Base-by-base conservation (phyloP, 108 stramenopile genomes). In the Heterococcus sp. region DNA sequence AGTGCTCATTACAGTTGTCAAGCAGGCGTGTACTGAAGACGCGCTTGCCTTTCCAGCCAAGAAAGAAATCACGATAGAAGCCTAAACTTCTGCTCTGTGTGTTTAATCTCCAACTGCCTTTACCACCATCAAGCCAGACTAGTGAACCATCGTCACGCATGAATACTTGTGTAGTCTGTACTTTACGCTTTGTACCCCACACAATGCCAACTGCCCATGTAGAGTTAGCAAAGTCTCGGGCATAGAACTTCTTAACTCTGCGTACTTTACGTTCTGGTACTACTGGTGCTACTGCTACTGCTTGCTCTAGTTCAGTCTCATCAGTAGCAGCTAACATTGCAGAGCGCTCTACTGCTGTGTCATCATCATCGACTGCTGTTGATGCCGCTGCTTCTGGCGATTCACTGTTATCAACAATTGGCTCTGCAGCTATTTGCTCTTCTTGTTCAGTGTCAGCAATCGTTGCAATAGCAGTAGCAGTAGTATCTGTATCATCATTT, bases 151-250 rank as follows among this genome's bases (percentile, higher is more conserved):
- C 78, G 2, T 58, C 78, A 37, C 8, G 3, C 71, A 71, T 3
- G 28, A 63, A 66, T 38, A 82, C 81, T 74, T 82, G 74, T 39
- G 81, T 82, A 1, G 37, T 74, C 68, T 82, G 29, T 14, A 72
- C 21, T 68, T 74, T 66, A 35, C 66, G 35, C n/a, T 4, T 38
- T n/a, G 36, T 33, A 39, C 37, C 33, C 81, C 81, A 82, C 66
- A 67, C 68, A 1, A 82, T 37, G 2, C 68, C 81, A 40, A 82
- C 73, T 14, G 81, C 67, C 81, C 81, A 82, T 2, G 81, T 64
- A 34, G 65, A 66, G 63, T 67, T 73, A 40, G 63, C 74, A 33
- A 74, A 82, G 73, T 82, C 81, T 65, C 73, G 74, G 37, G 67
- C 65, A 66, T 46, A 74, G 38, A 66, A 82, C 73, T 73, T 81